Evolutionary conservation across 768 basidiomycete species (phyloP).

Genomic region (Podaxis pistillaris): DNA sequence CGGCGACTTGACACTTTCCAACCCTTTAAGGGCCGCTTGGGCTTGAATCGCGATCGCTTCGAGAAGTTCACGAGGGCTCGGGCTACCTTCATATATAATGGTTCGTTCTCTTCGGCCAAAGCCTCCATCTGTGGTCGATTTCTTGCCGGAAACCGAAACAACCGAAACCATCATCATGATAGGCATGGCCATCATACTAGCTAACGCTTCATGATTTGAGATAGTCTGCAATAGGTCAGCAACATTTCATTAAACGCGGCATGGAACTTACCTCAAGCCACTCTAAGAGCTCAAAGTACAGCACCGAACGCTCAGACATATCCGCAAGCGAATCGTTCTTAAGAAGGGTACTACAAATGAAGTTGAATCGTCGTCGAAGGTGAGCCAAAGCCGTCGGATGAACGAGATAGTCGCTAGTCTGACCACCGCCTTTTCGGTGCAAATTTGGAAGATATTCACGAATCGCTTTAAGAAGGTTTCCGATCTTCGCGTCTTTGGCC

Average conservation of each 20-base stretch:
- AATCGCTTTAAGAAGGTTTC: slow-evolving; percentile 63
- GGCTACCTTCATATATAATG: slow-evolving; percentile 86
- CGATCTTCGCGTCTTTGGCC: slow-evolving; percentile 72
- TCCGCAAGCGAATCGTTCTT: slow-evolving; percentile 92
- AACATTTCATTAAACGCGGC: slow-evolving; percentile 11
- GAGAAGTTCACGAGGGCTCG: slow-evolving; percentile 87
- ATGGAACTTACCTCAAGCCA: slow-evolving; percentile 79
- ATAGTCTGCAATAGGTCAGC: slow-evolving; percentile 59
- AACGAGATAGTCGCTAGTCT: slow-evolving; percentile 87
- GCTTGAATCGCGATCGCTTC: slow-evolving; percentile 93
- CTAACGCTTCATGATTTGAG: slow-evolving; percentile 88
- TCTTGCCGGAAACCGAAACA: slow-evolving; percentile 62
- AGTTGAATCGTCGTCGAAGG: slow-evolving; percentile 87
- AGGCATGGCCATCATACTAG: slow-evolving; percentile 97
- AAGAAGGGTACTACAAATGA: slow-evolving; percentile 79
- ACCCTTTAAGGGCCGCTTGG: slow-evolving; percentile 84
- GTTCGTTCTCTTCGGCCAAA: slow-evolving; percentile 72
- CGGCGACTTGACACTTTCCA: slow-evolving; percentile 60
- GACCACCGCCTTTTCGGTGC: slow-evolving; percentile 70
- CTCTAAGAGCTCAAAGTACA: slow-evolving; percentile 88
- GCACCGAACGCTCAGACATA: slow-evolving; percentile 82
- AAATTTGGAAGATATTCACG: slow-evolving; percentile 84
- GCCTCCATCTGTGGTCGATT: slow-evolving; percentile 37
- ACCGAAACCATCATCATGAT: slow-evolving; percentile 82
- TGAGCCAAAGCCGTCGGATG: slow-evolving; percentile 91